phyloP scores from a whole-genome alignment of 75 land plant genomes.

The Pinus tabuliformis region DNA sequence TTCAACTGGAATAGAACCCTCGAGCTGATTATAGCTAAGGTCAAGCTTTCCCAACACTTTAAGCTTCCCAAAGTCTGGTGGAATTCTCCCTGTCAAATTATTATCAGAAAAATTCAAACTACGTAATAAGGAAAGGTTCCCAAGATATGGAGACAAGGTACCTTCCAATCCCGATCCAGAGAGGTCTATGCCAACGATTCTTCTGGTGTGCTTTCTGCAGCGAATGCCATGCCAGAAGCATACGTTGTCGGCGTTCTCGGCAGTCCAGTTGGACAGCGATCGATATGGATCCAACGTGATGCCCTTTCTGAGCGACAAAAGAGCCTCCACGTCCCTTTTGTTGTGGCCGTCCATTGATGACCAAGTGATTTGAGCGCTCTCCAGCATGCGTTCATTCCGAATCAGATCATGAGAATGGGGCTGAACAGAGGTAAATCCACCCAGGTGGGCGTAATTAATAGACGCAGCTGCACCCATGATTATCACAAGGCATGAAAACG shows the following conservation, averaged over 20 bases:
- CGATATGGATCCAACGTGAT: background rate
- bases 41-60: slow-evolving; percentile 7
- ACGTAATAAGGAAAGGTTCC: slow-evolving; percentile 15
- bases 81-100: slow-evolving; percentile 16
- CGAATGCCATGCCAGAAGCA: background rate
- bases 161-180: slow-evolving; percentile 13
- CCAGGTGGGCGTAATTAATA: too few species aligned
- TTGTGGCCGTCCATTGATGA: too few species aligned
- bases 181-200: background rate
- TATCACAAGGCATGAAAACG: too few species aligned
- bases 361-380: too few species aligned
- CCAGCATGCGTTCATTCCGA: too few species aligned
- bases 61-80: slow-evolving; percentile 19
- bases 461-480: too few species aligned
- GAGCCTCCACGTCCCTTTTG: background rate
- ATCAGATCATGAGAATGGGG: too few species aligned
- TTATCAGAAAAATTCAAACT: slow-evolving; percentile 20
- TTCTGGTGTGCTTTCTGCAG: background rate
- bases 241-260: background rate
- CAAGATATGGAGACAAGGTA: slow-evolving; percentile 10
- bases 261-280: slow-evolving; percentile 4
- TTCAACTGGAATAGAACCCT: slow-evolving; percentile 7
- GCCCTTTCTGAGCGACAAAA: background rate
- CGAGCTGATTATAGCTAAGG: slow-evolving; percentile 6
- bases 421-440: too few species aligned